Base-by-base conservation (phyloP, 225 moss, liverwort and hornwort species). In the Anthoceros angustus region DNA sequence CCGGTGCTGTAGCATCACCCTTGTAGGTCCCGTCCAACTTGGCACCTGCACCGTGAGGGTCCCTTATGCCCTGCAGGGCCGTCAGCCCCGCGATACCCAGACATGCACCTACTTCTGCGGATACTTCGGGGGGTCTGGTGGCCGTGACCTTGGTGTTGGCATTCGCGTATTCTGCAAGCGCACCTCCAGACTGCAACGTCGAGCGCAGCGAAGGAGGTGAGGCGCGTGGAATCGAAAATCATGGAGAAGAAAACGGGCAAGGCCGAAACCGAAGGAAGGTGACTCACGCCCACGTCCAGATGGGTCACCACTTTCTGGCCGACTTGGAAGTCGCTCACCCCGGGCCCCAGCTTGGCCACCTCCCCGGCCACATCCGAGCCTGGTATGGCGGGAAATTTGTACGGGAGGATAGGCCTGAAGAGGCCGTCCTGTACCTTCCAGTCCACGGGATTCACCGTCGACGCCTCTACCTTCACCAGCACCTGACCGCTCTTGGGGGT, bases 351-450 rank as follows among this genome's bases (percentile, higher is more conserved):
- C 16, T 63, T 71, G 9, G 86, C 84, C 39, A 88, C 87, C 69
- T 87, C 86, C 10, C 80, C 91, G 0, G 86, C 84, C 68, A 88
- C 41, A 39, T 92, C 88, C 7, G 69, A 74, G 10, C 89, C 93
- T 40, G 86, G 82, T 2, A 68, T 80, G 39, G 14, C 60, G 16
- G 91, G 86, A 41, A 55, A 18, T 23, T n/a, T 9, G 5, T 23
- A 7, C 7, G 55, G 55, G 7, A 55, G 4, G 1, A 55, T 15
- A 55, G 55, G 55, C 55, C 55, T 18, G 2, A 55, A 9, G 55
- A 0, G 5, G 6, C 55, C 55, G 10, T 15, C 14, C 23, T 55
- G 55, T 9, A 55, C 14, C 23, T 55, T 55, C 55, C 55, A 55
- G n/a, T 55, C 55, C 7, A 55, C 55, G 14, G 55, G 55, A 23